These are phyloP conservation scores for Pueraria montana DNA, from an alignment of 306 rosid species.

Conservation along the genomic window DNA sequence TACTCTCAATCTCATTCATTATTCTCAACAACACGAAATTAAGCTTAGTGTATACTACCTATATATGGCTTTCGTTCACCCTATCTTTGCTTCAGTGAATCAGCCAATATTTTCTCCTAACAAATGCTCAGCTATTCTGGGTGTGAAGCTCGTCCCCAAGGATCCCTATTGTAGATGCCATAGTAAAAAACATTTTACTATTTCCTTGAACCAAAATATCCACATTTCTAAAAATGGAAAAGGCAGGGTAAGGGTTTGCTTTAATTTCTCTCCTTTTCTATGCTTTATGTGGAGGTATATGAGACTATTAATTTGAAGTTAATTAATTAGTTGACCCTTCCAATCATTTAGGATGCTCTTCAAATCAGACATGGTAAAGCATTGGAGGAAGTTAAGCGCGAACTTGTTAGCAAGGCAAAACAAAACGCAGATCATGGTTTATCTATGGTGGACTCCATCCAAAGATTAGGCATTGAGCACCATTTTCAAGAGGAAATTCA, in stretches of 20 bases:
- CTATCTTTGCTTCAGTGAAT: background rate
- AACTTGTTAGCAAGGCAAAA: background rate
- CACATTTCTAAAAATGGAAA: constrained; percentile 6
- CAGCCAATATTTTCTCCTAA: constrained; percentile 16
- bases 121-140: constrained; percentile 3
- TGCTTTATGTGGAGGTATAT: no score
- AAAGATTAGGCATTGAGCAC: constrained; percentile 56
- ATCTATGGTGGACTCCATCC: constrained; percentile 53
- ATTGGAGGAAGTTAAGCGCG: constrained; percentile 48
- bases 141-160: background rate
- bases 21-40: background rate
- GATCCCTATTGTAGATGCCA: background rate
- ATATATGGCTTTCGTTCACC: constrained; percentile 26
- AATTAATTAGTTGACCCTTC: background rate
- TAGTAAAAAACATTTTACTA: constrained; percentile 1
- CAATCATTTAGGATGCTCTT: constrained; percentile 39
- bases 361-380: constrained; percentile 35
- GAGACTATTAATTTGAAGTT: no score
- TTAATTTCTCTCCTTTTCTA: no score
- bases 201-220: background rate
- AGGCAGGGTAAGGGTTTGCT: constrained; percentile 7
- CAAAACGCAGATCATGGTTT: constrained; percentile 43
- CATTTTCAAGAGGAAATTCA: constrained; percentile 57
- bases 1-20: background rate
- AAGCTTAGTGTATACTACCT: background rate